Conservation (phyloP, 208 protist genomes). For the Crithidia bombi region DNA sequence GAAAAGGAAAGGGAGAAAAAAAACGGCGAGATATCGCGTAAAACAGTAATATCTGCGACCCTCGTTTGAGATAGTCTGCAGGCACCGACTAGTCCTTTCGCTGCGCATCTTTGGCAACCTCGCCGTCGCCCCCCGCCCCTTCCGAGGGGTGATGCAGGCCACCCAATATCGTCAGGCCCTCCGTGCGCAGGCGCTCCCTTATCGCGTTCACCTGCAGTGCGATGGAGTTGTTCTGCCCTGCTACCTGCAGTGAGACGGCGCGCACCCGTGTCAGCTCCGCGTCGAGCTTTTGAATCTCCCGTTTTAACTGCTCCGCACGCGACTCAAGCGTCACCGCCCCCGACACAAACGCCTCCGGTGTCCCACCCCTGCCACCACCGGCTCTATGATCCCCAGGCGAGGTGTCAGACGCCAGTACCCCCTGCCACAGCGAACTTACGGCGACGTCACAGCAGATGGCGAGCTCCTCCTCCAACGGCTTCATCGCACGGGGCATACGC, state of each 20-base stretch:
- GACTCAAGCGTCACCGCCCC: conserved; percentile 10
- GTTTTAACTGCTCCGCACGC: conserved; percentile 36
- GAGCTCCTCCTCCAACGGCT: conserved; percentile 71
- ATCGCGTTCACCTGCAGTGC: conserved; percentile 59
- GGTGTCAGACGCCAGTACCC: not conserved
- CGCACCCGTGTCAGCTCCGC: conserved; percentile 54
- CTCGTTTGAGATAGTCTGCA: not conserved
- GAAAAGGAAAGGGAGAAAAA: no score
- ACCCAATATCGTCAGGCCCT: conserved; percentile 66
- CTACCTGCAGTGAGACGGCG: conserved; percentile 49
- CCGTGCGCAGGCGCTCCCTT: conserved; percentile 50
- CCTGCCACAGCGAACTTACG: conserved; percentile 13
- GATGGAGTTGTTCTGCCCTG: conserved; percentile 61
- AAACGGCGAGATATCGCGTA: no score
- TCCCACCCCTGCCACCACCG: not conserved
- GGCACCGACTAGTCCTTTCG: not conserved
- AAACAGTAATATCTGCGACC: no score
- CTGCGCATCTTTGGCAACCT: conserved; percentile 3
- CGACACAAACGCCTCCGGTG: no score
- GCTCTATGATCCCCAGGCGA: not conserved
- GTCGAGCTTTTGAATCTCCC: conserved; percentile 67
- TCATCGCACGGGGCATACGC: conserved; percentile 78
- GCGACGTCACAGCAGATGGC: conserved; percentile 58
- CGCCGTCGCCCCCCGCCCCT: conserved; percentile 11
- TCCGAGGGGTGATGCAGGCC: conserved; percentile 30